phyloP scores from a whole-genome alignment of 192 early-diverging fungal species.

The Rhizophagus prolifer region DNA sequence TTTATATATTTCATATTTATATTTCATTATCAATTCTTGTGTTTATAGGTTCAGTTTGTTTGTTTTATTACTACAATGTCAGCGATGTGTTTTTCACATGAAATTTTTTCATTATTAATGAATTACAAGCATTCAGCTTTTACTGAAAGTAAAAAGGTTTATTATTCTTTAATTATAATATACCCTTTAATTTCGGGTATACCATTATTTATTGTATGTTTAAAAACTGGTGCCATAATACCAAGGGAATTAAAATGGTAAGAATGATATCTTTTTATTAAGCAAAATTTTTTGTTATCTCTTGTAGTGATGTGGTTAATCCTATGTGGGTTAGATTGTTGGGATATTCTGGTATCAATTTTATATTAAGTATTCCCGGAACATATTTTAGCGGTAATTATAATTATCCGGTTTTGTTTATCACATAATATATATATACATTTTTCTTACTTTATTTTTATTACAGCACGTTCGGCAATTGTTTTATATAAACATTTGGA shows the following conservation, averaged over 20 bases:
- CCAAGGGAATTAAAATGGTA: not conserved
- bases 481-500: conserved; percentile 1
- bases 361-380: conserved; percentile 3
- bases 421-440: not conserved
- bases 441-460: not conserved
- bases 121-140: not conserved
- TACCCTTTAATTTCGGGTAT: not conserved
- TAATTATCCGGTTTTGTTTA: not conserved
- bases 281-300: not conserved
- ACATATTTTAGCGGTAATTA: not conserved
- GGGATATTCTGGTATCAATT: not conserved
- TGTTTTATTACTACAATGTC: not conserved
- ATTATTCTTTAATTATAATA: not conserved
- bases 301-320: not conserved
- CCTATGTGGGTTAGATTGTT: conserved; percentile 13
- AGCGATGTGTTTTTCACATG: not conserved
- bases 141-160: not conserved
- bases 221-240: not conserved
- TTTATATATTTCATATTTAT: too few species aligned
- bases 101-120: not conserved
- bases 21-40: too few species aligned
- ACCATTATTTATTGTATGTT: not conserved
- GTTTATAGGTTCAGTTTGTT: not conserved
- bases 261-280: not conserved
- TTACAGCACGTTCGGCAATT: not conserved